Evolutionary conservation across 2,329 filamentous ascomycete species (phyloP), one percentile per base, ranked within the genome.

Genomic region (Corinectria fuckeliana): DNA sequence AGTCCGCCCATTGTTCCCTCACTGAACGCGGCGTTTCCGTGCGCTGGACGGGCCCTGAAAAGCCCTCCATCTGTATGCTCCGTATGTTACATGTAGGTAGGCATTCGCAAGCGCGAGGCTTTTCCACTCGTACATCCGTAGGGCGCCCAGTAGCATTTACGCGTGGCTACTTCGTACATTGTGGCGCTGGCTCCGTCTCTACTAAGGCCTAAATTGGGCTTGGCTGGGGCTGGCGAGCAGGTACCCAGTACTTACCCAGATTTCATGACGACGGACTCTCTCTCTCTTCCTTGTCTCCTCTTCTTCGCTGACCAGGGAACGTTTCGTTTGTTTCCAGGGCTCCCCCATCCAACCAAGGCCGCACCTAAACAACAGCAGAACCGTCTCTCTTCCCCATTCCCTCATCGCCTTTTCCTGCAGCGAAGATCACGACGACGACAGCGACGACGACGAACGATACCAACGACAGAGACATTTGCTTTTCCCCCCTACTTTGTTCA

Each of bases 281-380:
- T n/a, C n/a, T n/a, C n/a, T n/a, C n/a, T n/a, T n/a, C n/a, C n/a
- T n/a, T n/a, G n/a, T 49, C 48, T 28, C 25, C 34, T 34, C 41
- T 9, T 36, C n/a, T n/a, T 28, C 41, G 53, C 58, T 48, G 49
- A 53, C 58, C 53, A 59, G 56, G 56, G 50, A 59, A 59, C 56
- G 56, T 53, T 54, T 58, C 56, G 56, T 53, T 54, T 51, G 56
- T 54, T 58, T 58, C 56, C 45, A 49, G 56, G 34, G 50, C 48
- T n/a, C 32, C 42, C 44, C 42, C 30, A 30, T 21, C 44, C 44
- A 47, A 32, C n/a, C n/a, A n/a, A n/a, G n/a, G n/a, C 34, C n/a
- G 42, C 13, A 20, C 56, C 38, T 45, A 54, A 59, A 59, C 44
- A 53, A 50, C 36, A 49, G n/a, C n/a, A n/a, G n/a, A 54, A 30